phyloP scores from a whole-genome alignment of 2,329 filamentous ascomycete species.

The Sporothrix protearum region DNA sequence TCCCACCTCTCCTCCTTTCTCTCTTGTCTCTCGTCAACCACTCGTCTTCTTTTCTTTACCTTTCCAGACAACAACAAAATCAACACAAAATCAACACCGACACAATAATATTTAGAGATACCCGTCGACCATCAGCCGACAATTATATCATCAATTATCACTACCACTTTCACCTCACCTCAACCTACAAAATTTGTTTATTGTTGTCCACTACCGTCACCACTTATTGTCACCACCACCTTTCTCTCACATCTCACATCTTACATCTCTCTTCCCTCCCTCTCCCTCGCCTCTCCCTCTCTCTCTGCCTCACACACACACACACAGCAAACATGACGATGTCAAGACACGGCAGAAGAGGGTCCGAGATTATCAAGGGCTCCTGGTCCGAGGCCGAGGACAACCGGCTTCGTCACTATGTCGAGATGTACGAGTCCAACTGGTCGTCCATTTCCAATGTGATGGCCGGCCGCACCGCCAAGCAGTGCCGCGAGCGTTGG shows the following conservation, averaged over 20 bases:
- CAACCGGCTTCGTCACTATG: constrained; percentile 58
- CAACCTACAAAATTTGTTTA: neutral
- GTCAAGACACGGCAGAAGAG: neutral
- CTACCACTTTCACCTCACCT: neutral
- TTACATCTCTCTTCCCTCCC: neutral
- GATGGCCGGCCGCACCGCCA: constrained; percentile 75
- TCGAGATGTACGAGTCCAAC: constrained; percentile 68
- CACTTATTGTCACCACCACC: neutral
- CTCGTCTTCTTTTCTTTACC: neutral
- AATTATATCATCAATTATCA: too few relatives aligned
- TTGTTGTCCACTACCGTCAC: neutral
- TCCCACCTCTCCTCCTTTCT: neutral
- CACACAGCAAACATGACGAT: neutral
- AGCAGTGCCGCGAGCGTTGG: constrained; percentile 94
- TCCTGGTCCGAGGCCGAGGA: constrained; percentile 74
- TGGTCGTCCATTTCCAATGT: constrained; percentile 83
- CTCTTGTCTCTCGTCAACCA: neutral
- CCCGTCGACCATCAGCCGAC: too few relatives aligned
- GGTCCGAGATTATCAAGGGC: constrained; percentile 41
- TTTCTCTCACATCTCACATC: neutral
- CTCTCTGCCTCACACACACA: neutral
- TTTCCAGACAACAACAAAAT: neutral
- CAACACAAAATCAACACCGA: neutral
- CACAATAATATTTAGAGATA: neutral
- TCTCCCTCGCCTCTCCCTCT: neutral